phyloP scores from a whole-genome alignment of 2,329 filamentous ascomycete species.

The Dryadomyces sulphureus region DNA sequence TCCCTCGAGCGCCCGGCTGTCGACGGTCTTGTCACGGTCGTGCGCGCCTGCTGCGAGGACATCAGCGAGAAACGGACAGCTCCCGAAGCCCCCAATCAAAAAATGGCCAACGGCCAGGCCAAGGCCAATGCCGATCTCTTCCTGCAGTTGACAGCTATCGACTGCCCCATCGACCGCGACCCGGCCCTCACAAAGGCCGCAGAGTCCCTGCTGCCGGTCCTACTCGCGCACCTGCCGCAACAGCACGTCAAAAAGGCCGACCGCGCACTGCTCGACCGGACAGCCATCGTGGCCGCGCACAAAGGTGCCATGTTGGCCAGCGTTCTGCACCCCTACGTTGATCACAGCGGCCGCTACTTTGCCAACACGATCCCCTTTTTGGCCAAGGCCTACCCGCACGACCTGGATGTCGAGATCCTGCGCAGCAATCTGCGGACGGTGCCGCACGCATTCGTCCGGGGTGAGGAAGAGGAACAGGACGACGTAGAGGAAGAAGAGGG shows the following conservation, averaged over 20 bases:
- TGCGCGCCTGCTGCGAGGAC: slow-evolving; percentile 61
- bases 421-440: slow-evolving; percentile 39
- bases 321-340: slow-evolving; percentile 61
- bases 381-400: slow-evolving; percentile 45
- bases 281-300: slow-evolving; percentile 56
- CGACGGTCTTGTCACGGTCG: slow-evolving; percentile 43
- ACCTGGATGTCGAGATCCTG: slow-evolving; percentile 57
- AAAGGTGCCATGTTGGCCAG: slow-evolving; percentile 66
- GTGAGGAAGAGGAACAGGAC: slow-evolving; percentile 21
- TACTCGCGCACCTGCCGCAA: slow-evolving; percentile 51
- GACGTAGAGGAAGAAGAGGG: not conserved
- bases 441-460: slow-evolving; percentile 17
- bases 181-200: slow-evolving; percentile 41
- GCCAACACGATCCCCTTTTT: slow-evolving; percentile 72
- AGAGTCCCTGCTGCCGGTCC: slow-evolving; percentile 40
- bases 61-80: slow-evolving; percentile 29
- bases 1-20: slow-evolving; percentile 52
- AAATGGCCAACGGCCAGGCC: slow-evolving; percentile 22
- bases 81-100: slow-evolving; percentile 15
- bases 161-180: slow-evolving; percentile 20
- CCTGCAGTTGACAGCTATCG: slow-evolving; percentile 28
- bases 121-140: slow-evolving; percentile 60
- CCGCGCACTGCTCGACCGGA: slow-evolving; percentile 65
- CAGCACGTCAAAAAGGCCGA: slow-evolving; percentile 53
- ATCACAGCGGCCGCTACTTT: slow-evolving; percentile 46